Evolutionary conservation across 768 basidiomycete genomes (phyloP).

Genomic region (Suillus luteus): DNA sequence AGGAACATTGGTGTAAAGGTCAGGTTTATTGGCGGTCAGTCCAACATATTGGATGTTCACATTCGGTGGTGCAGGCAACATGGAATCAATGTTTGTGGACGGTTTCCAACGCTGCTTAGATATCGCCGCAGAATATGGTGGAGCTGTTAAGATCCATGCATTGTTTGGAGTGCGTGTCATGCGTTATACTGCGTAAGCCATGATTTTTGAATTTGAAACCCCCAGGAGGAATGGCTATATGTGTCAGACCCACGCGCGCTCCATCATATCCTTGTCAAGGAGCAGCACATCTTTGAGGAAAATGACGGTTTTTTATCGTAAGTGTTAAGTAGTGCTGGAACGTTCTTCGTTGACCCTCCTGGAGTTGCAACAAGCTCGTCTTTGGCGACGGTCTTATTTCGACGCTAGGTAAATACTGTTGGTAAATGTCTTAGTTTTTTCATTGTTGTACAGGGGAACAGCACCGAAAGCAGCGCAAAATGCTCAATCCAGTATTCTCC

Average conservation of each 20-base stretch:
- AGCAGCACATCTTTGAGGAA: conserved; percentile 28
- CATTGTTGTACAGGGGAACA: conserved; percentile 7
- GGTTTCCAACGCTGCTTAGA: conserved; percentile 1
- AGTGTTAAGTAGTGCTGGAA: background rate
- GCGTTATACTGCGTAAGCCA: conserved; percentile 24
- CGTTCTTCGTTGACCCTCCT: background rate
- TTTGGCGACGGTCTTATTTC: conserved; percentile 33
- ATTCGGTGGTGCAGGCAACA: background rate
- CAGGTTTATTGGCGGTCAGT: background rate
- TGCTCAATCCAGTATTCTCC: conserved; percentile 14
- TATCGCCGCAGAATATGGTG: background rate
- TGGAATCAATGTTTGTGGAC: background rate
- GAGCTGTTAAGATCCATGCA: conserved; percentile 25
- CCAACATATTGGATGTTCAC: background rate
- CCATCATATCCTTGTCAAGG: conserved; percentile 33
- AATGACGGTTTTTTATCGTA: conserved; percentile 22
- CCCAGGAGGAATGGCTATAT: conserved; percentile 24
- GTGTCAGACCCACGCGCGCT: conserved; percentile 32
- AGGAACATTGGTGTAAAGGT: conserved; percentile 6
- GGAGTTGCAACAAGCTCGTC: conserved; percentile 15
- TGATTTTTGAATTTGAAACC: background rate
- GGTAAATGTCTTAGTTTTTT: background rate
- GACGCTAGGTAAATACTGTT: conserved; percentile 23
- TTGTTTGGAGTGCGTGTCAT: conserved; percentile 44
- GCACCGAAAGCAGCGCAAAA: conserved; percentile 12